Base-by-base conservation (phyloP, 2,329 filamentous ascomycete genomes). In the Leptographium wingfieldii region DNA sequence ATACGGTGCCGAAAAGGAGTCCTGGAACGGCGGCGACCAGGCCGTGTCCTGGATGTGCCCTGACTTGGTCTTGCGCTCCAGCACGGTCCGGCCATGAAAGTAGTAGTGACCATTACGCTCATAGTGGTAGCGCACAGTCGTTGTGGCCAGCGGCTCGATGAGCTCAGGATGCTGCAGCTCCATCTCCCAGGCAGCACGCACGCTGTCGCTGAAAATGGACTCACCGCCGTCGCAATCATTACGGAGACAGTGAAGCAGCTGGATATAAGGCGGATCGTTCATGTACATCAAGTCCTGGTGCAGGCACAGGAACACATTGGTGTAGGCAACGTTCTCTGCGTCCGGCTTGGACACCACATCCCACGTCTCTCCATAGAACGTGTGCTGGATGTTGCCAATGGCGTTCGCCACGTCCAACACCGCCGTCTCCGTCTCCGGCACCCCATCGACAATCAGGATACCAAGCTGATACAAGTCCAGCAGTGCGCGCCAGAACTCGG, bases 221-320 rank as follows among this genome's bases (percentile, higher is more conserved):
- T 90, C 86, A 55, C 92, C 94, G 22, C 92, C 92, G 0, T 80
- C 74, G 65, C 85, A 86, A 1, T 84, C 86, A 67, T 95, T 95
- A 63, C 87, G 81, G 51, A 97, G 78, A 68, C 91, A 96, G 73
- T 97, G 94, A 4, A 97, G 82, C 29, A 97, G 76, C 72, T 99
- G 92, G 57, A 94, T 82, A 38, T 86, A 84, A 0, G 92, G 92
- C 3, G 89, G 84, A 57, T 89, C 82, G 16, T 80, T 75, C 73
- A 94, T 86, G 73, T 97, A 97, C 59, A 96, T 79, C 49, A 97
- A 80, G 70, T 97, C 94, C 82, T 96, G 94, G 74, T 99, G 94
- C 55, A 96, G 84, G 19, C 88, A 89, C 1, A 97, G 83, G 68
- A 85, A 86, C 56, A 86, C 80, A 68, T 81, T 86, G 1, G 92